Evolutionary conservation across 2,329 filamentous ascomycete species (phyloP).

Genomic region (Raffaelea ambrosiae): DNA sequence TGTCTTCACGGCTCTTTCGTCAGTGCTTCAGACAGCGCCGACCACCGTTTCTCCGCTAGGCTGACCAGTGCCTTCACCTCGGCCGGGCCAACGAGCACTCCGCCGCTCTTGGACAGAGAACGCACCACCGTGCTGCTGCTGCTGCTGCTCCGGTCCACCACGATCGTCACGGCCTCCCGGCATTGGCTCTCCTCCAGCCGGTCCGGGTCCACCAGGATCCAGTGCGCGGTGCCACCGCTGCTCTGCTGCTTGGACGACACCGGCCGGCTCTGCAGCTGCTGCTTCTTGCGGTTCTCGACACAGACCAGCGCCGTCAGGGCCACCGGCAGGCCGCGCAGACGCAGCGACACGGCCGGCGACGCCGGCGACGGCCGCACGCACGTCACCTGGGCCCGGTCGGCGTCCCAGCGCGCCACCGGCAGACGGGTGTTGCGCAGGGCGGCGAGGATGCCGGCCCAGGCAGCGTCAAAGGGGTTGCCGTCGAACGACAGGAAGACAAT

Average conservation of each 20-base stretch:
- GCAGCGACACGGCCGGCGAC: conserved; percentile 36
- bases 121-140: conserved; percentile 49
- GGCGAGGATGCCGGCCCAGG: conserved; percentile 76
- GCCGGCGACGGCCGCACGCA: conserved; percentile 46
- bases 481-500: conserved; percentile 91
- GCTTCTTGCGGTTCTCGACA: conserved; percentile 41
- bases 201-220: conserved; percentile 84
- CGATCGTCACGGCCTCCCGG: conserved; percentile 71
- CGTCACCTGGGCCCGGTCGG: conserved; percentile 68
- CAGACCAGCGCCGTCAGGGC: conserved; percentile 75
- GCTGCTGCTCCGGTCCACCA: conserved; percentile 52
- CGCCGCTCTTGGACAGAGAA: conserved; percentile 77
- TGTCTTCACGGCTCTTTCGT: conserved; percentile 7
- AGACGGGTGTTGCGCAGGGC: conserved; percentile 71
- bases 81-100: conserved; percentile 57
- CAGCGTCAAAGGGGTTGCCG: conserved; percentile 84
- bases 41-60: conserved; percentile 56
- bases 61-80: conserved; percentile 52
- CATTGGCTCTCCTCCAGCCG: conserved; percentile 81
- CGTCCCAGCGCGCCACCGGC: conserved; percentile 74
- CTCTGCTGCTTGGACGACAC: conserved; percentile 28
- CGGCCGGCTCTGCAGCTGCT: conserved; percentile 23
- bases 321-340: conserved; percentile 60
- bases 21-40: conserved; percentile 40
- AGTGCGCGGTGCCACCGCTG: conserved; percentile 37